Conservation (phyloP, 192 early-diverging fungal genomes). For the Coemansia sp. region DNA sequence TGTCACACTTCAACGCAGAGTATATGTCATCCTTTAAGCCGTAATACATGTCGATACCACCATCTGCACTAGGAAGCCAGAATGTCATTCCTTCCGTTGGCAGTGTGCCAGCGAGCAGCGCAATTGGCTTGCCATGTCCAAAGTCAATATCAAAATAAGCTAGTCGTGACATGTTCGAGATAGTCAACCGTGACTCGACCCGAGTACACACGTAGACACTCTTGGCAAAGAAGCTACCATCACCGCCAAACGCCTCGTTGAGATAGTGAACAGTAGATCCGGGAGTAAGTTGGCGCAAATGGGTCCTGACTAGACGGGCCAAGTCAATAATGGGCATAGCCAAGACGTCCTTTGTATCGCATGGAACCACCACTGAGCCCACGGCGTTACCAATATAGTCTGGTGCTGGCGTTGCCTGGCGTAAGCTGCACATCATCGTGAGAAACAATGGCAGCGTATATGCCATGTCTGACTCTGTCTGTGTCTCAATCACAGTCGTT, state of each 20-base stretch:
- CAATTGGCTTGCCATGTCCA: conserved; percentile 24
- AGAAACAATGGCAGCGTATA: conserved; percentile 16
- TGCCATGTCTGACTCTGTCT: neutral
- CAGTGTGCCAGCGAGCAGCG: neutral
- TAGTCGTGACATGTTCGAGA: conserved; percentile 37
- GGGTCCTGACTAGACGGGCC: neutral
- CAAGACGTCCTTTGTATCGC: conserved; percentile 12
- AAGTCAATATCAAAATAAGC: conserved; percentile 29
- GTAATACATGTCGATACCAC: conserved; percentile 18
- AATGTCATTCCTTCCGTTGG: conserved; percentile 6
- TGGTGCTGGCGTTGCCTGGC: conserved; percentile 12
- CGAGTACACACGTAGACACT: conserved; percentile 4
- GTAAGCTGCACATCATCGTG: conserved; percentile 29
- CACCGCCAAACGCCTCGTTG: conserved; percentile 10
- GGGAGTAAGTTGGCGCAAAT: neutral
- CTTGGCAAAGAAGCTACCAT: conserved; percentile 13
- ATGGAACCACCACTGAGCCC: conserved; percentile 15
- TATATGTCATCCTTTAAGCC: conserved; percentile 13
- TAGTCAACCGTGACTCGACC: conserved; percentile 14
- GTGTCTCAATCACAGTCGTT: neutral
- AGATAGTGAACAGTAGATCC: neutral
- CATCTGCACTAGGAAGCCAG: conserved; percentile 30
- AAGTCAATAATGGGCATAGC: neutral
- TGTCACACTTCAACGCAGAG: conserved; percentile 18
- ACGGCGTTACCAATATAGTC: conserved; percentile 43